A percentile compares a stretch with the other conserved stretches of the same genome.
phyloP scores from a whole-genome alignment of 805 yeast genomes.

The Wickerhamomyces chambardii region DNA sequence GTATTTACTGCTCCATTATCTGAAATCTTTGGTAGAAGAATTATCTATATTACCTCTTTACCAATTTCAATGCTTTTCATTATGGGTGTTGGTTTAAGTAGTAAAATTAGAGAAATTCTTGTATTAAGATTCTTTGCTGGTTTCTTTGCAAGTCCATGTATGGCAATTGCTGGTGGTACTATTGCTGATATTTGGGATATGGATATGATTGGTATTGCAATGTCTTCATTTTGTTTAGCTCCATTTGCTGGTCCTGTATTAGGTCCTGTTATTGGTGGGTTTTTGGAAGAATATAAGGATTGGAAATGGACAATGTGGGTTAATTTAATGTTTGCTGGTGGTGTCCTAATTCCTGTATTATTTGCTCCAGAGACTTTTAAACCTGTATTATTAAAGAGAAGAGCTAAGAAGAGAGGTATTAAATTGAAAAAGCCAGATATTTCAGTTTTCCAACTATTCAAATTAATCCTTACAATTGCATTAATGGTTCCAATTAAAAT shows the following conservation, averaged over 20 bases:
- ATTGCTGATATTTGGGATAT: constrained; percentile 70
- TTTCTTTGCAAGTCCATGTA: constrained; percentile 69
- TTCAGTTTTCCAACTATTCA: constrained; percentile 28
- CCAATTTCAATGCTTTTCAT: constrained; percentile 64
- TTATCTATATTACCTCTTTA: constrained; percentile 48
- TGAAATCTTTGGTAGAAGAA: constrained; percentile 59
- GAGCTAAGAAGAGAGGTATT: constrained; percentile 55
- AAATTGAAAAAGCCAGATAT: constrained; percentile 29
- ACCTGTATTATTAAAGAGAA: constrained; percentile 46
- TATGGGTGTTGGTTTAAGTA: constrained; percentile 64
- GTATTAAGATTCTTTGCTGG: constrained; percentile 72
- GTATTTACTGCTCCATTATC: constrained; percentile 65
- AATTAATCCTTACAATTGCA: constrained; percentile 37
- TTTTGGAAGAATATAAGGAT: constrained; percentile 49
- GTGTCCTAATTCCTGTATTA: constrained; percentile 36
- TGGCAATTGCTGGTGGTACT: constrained; percentile 82
- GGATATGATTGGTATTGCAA: constrained; percentile 59
- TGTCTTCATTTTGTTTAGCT: constrained; percentile 70
- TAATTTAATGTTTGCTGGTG: constrained; percentile 56
- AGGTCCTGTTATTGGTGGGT: constrained; percentile 71
- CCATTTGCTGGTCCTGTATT: constrained; percentile 77
- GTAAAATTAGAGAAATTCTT: constrained; percentile 50
- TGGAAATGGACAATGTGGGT: constrained; percentile 74
- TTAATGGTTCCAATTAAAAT: constrained; percentile 57
- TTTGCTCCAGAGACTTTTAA: constrained; percentile 63